A percentile compares a stretch with the other conserved stretches of the same genome.
Conservation (phyloP, 306 rosid species). For the Glycine soja region DNA sequence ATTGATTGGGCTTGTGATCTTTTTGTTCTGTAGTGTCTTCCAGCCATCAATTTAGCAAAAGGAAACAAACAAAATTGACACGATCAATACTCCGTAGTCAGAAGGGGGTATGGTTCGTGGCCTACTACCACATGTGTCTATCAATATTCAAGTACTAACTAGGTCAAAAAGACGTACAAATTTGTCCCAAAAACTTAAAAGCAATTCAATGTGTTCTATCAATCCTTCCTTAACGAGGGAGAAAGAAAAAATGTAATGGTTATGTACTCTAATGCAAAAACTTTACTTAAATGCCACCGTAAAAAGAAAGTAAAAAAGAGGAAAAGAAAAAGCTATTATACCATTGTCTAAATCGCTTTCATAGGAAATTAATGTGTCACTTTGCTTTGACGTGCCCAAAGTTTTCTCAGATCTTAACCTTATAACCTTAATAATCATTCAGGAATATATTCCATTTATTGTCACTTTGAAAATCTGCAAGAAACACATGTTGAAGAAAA, state of each 20-base stretch:
- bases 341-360: background rate
- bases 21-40: background rate
- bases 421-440: background rate
- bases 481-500: constrained; percentile 33
- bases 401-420: constrained; percentile 15
- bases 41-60: background rate
- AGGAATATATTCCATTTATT: constrained; percentile 11
- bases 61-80: background rate
- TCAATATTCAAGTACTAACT: background rate
- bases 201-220: background rate
- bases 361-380: background rate
- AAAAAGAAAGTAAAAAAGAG: background rate
- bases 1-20: background rate
- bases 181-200: constrained; percentile 2
- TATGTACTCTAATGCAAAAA: background rate
- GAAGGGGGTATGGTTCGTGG: background rate
- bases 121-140: background rate
- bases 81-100: background rate
- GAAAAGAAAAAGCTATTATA: background rate
- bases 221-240: background rate
- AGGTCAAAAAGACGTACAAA: background rate
- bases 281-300: background rate
- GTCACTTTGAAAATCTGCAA: constrained; percentile 3
- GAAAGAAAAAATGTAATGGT: background rate
- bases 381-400: constrained; percentile 3